These are phyloP conservation scores for Lotus japonicus DNA, from an alignment of 306 rosid species.

Conservation along the genomic window DNA sequence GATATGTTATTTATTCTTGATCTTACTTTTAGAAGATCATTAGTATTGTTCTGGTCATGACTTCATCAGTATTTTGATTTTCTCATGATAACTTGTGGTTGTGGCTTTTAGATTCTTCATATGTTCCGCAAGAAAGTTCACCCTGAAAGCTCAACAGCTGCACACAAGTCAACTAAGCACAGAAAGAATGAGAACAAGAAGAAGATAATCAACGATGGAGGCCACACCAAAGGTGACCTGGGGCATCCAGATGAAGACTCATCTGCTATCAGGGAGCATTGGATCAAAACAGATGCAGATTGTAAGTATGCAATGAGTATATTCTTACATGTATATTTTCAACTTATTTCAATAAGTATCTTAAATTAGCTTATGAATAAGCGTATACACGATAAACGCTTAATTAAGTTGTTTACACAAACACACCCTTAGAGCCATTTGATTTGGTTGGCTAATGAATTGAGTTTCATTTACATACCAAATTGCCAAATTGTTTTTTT, in stretches of 20 bases:
- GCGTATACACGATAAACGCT: too few relatives aligned
- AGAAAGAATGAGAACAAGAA: conserved; percentile 49
- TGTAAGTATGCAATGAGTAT: conserved; percentile 47
- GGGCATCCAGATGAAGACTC: conserved; percentile 57
- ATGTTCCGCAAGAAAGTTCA: conserved; percentile 81
- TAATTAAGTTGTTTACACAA: too few relatives aligned
- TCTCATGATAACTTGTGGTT: neutral
- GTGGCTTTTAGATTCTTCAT: conserved; percentile 65
- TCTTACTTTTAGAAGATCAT: neutral
- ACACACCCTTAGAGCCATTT: too few relatives aligned
- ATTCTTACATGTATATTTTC: too few relatives aligned
- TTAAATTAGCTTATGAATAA: too few relatives aligned
- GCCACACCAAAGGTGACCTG: conserved; percentile 33
- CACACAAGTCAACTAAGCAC: conserved; percentile 34
- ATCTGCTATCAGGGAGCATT: conserved; percentile 59
- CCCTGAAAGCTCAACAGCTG: conserved; percentile 57
- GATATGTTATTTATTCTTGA: neutral
- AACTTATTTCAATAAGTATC: too few relatives aligned
- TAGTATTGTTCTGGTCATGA: conserved; percentile 8
- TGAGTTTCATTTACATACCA: too few relatives aligned
- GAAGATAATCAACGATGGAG: conserved; percentile 41
- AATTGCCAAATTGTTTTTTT: too few relatives aligned
- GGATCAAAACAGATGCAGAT: conserved; percentile 97
- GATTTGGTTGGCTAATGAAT: too few relatives aligned
- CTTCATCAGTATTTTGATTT: neutral